Conservation (phyloP, 805 yeast genomes). For the Alloascoidea hylecoeti region DNA sequence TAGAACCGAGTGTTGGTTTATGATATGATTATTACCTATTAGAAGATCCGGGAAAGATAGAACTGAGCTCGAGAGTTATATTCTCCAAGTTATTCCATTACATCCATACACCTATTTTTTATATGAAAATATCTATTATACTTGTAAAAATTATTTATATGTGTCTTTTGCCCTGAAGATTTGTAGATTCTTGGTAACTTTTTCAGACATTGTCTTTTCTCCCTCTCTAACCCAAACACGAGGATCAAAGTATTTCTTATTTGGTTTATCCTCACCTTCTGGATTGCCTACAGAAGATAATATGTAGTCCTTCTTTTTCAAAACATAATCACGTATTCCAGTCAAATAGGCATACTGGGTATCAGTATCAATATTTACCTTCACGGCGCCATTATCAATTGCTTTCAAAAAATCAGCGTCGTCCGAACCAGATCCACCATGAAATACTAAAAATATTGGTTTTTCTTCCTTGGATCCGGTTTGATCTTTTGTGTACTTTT, state of each 20-base stretch:
- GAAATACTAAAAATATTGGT: constrained; percentile 97
- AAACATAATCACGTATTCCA: constrained; percentile 96
- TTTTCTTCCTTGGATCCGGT: constrained; percentile 31
- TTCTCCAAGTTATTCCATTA: too few relatives aligned
- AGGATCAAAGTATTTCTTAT: constrained; percentile 99
- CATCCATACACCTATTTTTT: too few relatives aligned
- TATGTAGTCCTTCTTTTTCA: constrained; percentile 92
- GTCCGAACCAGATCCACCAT: constrained; percentile 98
- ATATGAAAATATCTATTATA: too few relatives aligned
- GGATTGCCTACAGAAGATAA: constrained; percentile 93
- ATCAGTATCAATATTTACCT: constrained; percentile 98
- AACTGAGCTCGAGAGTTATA: too few relatives aligned
- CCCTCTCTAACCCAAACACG: constrained; percentile 99
- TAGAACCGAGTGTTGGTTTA: too few relatives aligned
- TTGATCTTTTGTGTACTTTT: constrained; percentile 69
- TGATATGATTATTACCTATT: too few relatives aligned
- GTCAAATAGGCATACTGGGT: constrained; percentile 94
- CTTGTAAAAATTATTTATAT: too few relatives aligned
- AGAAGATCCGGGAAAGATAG: too few relatives aligned
- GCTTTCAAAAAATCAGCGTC: constrained; percentile 86
- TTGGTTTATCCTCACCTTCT: constrained; percentile 97
- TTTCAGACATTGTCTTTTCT: constrained; percentile 91
- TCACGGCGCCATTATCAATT: constrained; percentile 88
- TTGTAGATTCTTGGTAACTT: constrained; percentile 72
- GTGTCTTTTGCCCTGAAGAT: too few relatives aligned